A percentile compares a stretch with the other conserved stretches of the same genome.
These are phyloP conservation scores for Tetrahymena malaccensis DNA, from an alignment of 73 alveolate species.

Conservation along the genomic window DNA sequence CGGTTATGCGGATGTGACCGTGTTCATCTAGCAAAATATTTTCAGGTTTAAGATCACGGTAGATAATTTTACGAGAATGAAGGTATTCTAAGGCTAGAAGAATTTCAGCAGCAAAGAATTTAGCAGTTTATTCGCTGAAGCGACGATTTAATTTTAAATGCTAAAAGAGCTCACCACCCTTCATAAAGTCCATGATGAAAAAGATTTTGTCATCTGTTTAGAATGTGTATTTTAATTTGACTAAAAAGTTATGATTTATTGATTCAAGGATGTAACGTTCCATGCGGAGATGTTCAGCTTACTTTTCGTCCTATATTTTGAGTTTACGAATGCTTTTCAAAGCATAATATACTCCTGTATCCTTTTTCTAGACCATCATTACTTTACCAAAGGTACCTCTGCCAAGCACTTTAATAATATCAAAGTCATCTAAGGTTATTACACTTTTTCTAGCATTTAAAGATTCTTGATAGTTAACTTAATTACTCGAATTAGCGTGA, in stretches of 20 bases:
- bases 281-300: not conserved
- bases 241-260: constrained; percentile 67
- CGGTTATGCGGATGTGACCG: constrained; percentile 54
- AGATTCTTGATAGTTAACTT: not conserved
- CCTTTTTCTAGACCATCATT: constrained; percentile 63
- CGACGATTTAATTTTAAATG: constrained; percentile 50
- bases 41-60: constrained; percentile 74
- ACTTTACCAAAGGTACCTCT: constrained; percentile 94
- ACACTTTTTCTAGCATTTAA: not conserved
- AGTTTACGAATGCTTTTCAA: constrained; percentile 16
- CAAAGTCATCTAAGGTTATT: constrained; percentile 57
- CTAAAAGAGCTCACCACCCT: constrained; percentile 69
- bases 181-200: constrained; percentile 86
- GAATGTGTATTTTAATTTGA: constrained; percentile 78
- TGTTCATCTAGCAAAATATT: constrained; percentile 49
- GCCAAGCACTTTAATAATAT: constrained; percentile 73
- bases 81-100: constrained; percentile 67
- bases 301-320: not conserved
- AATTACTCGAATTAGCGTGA: not conserved
- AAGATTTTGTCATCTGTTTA: constrained; percentile 71
- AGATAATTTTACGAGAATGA: constrained; percentile 59
- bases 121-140: constrained; percentile 64
- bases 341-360: constrained; percentile 7
- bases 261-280: constrained; percentile 67
- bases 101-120: constrained; percentile 76